Base-by-base conservation (phyloP, 345 rosid genomes). In the Linum tenue region DNA sequence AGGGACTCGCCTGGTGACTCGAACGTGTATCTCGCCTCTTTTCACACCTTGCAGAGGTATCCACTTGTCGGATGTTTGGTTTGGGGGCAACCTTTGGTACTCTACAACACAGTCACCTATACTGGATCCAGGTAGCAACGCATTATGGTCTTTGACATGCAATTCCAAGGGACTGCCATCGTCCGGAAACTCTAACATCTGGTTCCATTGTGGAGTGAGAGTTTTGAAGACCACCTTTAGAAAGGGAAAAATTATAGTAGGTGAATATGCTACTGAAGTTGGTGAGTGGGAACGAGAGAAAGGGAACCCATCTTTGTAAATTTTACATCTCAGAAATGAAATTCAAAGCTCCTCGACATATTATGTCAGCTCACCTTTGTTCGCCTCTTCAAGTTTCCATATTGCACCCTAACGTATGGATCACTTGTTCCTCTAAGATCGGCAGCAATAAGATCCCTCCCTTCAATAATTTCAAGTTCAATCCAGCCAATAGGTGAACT, bases 391-490 rank as follows among this genome's bases (percentile, higher is more conserved):
- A 80, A 67, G 75, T 80, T 76, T 66, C 99, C 99, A 63, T 88
- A 94, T 0, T 90, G 95, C 73, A 90, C 92, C 68, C 92, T 84
- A 42, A 94, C 99, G 61, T 88, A 94, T 70, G 99, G 99, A 78
- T 94, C 99, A 64, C 99, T 94, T 35, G 99, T 94, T 67, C 99
- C 99, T 72, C 97, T 76, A 68, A 94, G 78, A 86, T 94, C 99
- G 5, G 97, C 99, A 4, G 92, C 99, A 55, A 86, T 65, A 43
- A 94, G 95, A 62, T 94, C 99, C 72, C 72, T 86, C 1, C 88
- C 99, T 79, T 94, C 97, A 39, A 94, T 64, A 60, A 94, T 85
- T 66, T 85, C 88, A 73, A 94, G 84, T 82, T 88, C 99, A 51
- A 94, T 76, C 89, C 83, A 88, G 22, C 99, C 95, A 73, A 84